A percentile compares a stretch with the other conserved stretches of the same genome.
Conservation (phyloP, 805 yeast genomes). For the Wickerhamomyces canadensis region DNA sequence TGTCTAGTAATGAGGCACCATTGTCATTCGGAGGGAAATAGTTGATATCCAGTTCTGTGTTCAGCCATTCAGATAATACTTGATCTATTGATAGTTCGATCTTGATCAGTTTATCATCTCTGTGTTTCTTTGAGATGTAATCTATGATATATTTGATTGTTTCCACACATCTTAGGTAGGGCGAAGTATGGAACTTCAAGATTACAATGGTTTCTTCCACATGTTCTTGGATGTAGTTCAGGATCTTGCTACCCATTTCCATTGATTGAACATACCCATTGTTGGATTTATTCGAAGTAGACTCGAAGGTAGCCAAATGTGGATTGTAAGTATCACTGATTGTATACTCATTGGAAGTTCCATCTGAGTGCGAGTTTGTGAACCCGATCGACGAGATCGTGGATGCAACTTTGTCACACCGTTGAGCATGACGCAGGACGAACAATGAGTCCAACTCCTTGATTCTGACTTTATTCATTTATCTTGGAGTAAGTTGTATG, state of each 20-base stretch:
- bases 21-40: constrained; percentile 41
- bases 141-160: constrained; percentile 27
- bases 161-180: constrained; percentile 39
- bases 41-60: constrained; percentile 32
- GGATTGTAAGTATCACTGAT: constrained; percentile 22
- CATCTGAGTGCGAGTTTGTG: constrained; percentile 1
- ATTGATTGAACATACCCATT: constrained; percentile 23
- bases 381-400: constrained; percentile 23
- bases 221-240: constrained; percentile 17
- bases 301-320: constrained; percentile 21
- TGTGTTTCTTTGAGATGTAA: constrained; percentile 16
- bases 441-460: constrained; percentile 6
- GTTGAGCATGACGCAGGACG: constrained; percentile 6
- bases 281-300: constrained; percentile 23
- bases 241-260: constrained; percentile 19
- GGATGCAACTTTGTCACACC: constrained; percentile 12
- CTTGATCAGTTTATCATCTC: constrained; percentile 6
- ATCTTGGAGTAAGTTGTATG: no score
- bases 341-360: constrained; percentile 4
- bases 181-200: constrained; percentile 33
- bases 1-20: constrained; percentile 34
- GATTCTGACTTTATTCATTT: neutral
- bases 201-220: constrained; percentile 10
- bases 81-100: constrained; percentile 34
- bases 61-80: constrained; percentile 39